phyloP scores from a whole-genome alignment of 1,284 basidiomycete genomes.

The Malassezia pachydermatis region DNA sequence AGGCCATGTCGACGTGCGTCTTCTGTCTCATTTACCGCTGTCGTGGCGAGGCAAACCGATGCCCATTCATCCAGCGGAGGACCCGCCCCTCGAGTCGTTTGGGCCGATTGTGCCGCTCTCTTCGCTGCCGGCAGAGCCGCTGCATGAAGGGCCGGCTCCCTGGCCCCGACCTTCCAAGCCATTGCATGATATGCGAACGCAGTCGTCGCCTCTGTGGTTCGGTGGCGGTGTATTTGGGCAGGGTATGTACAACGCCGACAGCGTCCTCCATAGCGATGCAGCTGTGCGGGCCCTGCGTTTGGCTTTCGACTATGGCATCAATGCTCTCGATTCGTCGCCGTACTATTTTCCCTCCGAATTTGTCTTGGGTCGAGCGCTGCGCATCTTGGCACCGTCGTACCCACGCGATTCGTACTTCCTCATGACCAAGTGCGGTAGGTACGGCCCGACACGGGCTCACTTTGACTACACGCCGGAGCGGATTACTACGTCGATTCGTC shows the following conservation, averaged over 20 bases:
- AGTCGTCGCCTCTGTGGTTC: slow-evolving; percentile 34
- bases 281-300: slow-evolving; percentile 54
- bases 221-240: slow-evolving; percentile 40
- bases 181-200: slow-evolving; percentile 5
- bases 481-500: slow-evolving; percentile 62
- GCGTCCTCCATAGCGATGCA: slow-evolving; percentile 22
- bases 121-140: not conserved
- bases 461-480: slow-evolving; percentile 72
- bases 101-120: slow-evolving; percentile 6
- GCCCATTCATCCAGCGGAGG: slow-evolving; percentile 2
- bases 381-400: slow-evolving; percentile 27
- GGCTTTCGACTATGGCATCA: slow-evolving; percentile 63
- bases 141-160: not conserved
- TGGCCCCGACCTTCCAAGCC: not conserved
- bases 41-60: not conserved
- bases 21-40: not conserved
- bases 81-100: slow-evolving; percentile 9
- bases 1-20: not conserved
- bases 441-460: slow-evolving; percentile 55
- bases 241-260: slow-evolving; percentile 38
- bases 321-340: slow-evolving; percentile 68
- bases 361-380: slow-evolving; percentile 60
- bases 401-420: slow-evolving; percentile 49
- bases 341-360: slow-evolving; percentile 86
- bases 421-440: slow-evolving; percentile 83